Percentiles rank a stretch among this genome's conserved stretches.
phyloP scores from a whole-genome alignment of 352 stramenopile genomes.

The Pythium chondricola region DNA sequence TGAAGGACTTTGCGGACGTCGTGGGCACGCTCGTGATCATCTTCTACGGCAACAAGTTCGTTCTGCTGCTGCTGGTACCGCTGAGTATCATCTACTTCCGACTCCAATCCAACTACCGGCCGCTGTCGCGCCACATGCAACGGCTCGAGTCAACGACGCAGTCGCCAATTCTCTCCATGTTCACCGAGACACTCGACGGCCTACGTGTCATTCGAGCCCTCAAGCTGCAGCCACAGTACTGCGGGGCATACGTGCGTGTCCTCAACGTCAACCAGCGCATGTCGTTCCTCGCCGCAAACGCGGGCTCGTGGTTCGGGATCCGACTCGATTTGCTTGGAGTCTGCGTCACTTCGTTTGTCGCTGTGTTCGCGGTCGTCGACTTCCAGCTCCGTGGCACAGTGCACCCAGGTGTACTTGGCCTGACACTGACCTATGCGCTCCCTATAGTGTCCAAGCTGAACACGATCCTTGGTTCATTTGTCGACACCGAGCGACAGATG shows the following conservation, averaged over 20 bases:
- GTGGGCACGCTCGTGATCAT: constrained; percentile 68
- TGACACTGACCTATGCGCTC: constrained; percentile 90
- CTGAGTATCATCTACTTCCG: constrained; percentile 60
- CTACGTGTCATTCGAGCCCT: constrained; percentile 57
- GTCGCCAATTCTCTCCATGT: constrained; percentile 64
- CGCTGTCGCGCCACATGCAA: constrained; percentile 64
- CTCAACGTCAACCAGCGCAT: constrained; percentile 71
- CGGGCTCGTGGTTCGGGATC: constrained; percentile 77
- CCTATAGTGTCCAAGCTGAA: constrained; percentile 88
- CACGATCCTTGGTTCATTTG: constrained; percentile 72
- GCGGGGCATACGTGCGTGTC: constrained; percentile 25
- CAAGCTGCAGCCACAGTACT: constrained; percentile 39
- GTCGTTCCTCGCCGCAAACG: constrained; percentile 68
- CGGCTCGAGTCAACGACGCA: constrained; percentile 65
- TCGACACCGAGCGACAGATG: constrained; percentile 89
- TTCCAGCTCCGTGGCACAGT: constrained; percentile 47
- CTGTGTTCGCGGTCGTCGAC: constrained; percentile 65
- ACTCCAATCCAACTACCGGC: constrained; percentile 61
- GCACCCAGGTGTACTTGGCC: constrained; percentile 66
- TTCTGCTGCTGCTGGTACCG: constrained; percentile 67
- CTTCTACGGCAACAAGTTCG: constrained; percentile 69
- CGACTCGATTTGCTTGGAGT: constrained; percentile 82
- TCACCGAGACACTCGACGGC: constrained; percentile 74
- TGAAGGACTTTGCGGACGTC: constrained; percentile 76
- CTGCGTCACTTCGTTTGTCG: constrained; percentile 77